These are phyloP conservation scores for Solanum pennellii DNA, from an alignment of 257 asterid genomes.

Conservation along the genomic window DNA sequence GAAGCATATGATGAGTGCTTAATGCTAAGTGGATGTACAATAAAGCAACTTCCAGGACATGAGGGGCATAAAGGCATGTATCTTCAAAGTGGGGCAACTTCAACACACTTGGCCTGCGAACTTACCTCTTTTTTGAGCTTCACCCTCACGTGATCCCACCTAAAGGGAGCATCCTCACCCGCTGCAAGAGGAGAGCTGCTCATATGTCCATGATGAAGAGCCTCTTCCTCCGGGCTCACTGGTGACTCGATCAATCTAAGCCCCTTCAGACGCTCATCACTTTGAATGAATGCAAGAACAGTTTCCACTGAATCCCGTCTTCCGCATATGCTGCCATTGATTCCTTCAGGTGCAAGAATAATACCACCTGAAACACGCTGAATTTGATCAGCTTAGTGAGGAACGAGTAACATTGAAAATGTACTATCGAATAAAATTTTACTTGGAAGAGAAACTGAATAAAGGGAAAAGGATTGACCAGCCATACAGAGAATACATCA, in stretches of 20 bases:
- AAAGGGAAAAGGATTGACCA: background rate
- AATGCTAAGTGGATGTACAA: background rate
- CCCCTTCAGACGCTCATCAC: slow-evolving; percentile 60
- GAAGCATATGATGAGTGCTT: background rate
- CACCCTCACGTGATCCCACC: slow-evolving; percentile 98
- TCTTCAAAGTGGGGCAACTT: background rate
- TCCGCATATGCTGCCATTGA: slow-evolving; percentile 94
- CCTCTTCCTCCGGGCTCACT: slow-evolving; percentile 96
- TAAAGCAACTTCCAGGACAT: background rate
- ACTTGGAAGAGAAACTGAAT: background rate
- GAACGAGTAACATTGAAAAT: slow-evolving; percentile 5
- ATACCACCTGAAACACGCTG: slow-evolving; percentile 99
- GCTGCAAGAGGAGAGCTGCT: slow-evolving; percentile 92
- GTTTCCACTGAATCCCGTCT: slow-evolving; percentile 54
- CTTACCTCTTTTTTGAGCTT: slow-evolving; percentile 90
- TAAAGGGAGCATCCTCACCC: slow-evolving; percentile 96
- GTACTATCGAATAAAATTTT: background rate
- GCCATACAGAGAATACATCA: background rate
- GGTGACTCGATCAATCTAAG: slow-evolving; percentile 83
- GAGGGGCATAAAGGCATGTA: background rate
- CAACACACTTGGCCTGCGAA: background rate
- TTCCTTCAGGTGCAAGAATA: slow-evolving; percentile 96
- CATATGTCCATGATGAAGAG: slow-evolving; percentile 85
- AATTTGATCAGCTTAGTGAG: slow-evolving; percentile 64
- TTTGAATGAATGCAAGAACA: slow-evolving; percentile 64